Base-by-base conservation (phyloP, 176 grass and related monocot genomes). In the Chrysopogon serrulatus region DNA sequence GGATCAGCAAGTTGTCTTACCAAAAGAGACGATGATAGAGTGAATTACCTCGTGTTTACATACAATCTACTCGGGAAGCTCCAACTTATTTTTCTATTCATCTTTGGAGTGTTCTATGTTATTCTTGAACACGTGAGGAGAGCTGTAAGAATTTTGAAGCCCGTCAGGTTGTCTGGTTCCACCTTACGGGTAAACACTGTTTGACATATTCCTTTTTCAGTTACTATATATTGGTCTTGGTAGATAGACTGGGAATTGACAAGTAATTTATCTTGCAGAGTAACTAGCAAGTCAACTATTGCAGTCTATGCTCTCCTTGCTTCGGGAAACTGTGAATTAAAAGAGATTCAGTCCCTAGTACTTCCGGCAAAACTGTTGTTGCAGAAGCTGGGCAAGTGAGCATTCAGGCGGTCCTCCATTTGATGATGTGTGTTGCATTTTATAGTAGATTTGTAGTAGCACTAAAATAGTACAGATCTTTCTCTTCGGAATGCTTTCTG, bases 41-140 rank as follows among this genome's bases (percentile, higher is more conserved):
- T 82, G 35, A 87, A 62, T 64, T 73, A 66, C 61, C 14, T 85
- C 30, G 19, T 89, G 10, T 14, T 75, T 31, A 71, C 73, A 34
- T 91, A 86, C 68, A 85, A 65, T 49, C 31, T 96, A 59, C 40
- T 93, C 35, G 73, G 81, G 18, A 91, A 86, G 78, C 77, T 96
- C 69, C 88, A 93, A 24, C n/a, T 96, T 24, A 80, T 90, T 36
- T 82, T 91, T 30, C 49, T 96, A 61, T 89, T 88, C 71, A 53
- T 93, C 19, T 85, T 91, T 80, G 91, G 94, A 34, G 31, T 65
- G 47, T 72, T 96, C 60, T 34, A 83, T 36, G 33, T 88, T 66
- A 62, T 87, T 79, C 61, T 81, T 73, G 88, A 96, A 62, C 85
- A 77, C 33, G 41, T 64, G 23, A 91, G 79, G 81, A 81, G 60